Evolutionary conservation across 106 monocot species (phyloP).

Genomic region (Ottelia alismoides): DNA sequence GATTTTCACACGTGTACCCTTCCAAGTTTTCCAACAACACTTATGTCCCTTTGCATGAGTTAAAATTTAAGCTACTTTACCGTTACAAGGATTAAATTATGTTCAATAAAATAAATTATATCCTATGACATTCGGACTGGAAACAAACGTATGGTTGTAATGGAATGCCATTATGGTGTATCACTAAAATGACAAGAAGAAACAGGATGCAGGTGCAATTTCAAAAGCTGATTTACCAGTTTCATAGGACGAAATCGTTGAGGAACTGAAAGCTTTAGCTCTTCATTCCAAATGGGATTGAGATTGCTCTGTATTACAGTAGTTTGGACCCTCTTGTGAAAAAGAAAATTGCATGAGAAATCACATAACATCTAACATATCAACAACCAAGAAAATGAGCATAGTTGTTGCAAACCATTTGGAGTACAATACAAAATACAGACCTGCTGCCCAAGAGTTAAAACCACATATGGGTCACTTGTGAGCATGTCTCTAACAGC

Average conservation of each 20-base stretch:
- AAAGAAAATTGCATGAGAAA: constrained; percentile 1
- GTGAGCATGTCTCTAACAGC: constrained; percentile 58
- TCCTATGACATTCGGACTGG: too few relatives aligned
- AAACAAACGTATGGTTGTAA: too few relatives aligned
- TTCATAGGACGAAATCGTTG: constrained; percentile 48
- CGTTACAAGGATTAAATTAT: too few relatives aligned
- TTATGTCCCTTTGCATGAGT: too few relatives aligned
- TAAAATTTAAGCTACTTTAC: too few relatives aligned
- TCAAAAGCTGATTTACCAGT: constrained; percentile 53
- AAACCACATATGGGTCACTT: constrained; percentile 80
- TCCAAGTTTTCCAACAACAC: too few relatives aligned
- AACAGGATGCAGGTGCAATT: too few relatives aligned
- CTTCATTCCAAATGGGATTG: constrained; percentile 84
- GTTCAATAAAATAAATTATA: too few relatives aligned
- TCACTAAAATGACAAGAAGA: too few relatives aligned
- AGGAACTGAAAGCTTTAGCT: constrained; percentile 81
- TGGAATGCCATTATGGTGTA: too few relatives aligned
- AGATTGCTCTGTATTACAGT: constrained; percentile 53
- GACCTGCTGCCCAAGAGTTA: constrained; percentile 61
- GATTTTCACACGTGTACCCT: too few relatives aligned
- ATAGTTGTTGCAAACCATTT: too few relatives aligned
- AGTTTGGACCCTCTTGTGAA: constrained; percentile 45
- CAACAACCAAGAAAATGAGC: neutral
- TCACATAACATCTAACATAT: neutral
- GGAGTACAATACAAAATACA: neutral